Percentiles rank a stretch among this genome's conserved stretches.
These are phyloP conservation scores for Starmerella floricola DNA, from an alignment of 805 yeast species.

Conservation along the genomic window DNA sequence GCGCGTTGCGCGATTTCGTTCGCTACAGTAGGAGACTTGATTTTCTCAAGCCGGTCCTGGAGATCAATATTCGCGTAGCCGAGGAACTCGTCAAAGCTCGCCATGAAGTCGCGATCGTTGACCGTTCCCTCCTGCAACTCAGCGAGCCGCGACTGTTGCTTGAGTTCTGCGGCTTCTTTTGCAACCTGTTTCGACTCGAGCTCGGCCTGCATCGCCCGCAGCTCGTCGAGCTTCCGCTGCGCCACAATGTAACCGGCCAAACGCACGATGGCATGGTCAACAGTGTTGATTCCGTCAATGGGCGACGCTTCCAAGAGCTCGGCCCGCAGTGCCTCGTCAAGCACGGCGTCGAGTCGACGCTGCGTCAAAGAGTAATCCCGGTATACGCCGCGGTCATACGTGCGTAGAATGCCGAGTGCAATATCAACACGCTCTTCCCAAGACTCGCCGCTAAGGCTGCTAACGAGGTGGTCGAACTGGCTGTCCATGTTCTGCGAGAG, in stretches of 20 bases:
- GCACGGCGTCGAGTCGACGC: conserved; percentile 24
- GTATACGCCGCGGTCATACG: conserved; percentile 29
- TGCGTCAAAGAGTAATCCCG: conserved; percentile 14
- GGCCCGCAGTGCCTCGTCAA: conserved; percentile 28
- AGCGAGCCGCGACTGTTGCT: conserved; percentile 22
- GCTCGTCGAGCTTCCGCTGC: conserved; percentile 25
- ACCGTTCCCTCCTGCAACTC: conserved; percentile 9
- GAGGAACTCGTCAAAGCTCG: conserved; percentile 27
- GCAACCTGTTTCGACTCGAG: conserved; percentile 23
- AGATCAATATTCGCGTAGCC: conserved; percentile 28
- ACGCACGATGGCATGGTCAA: conserved; percentile 27
- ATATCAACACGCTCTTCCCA: conserved; percentile 37
- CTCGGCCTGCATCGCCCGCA: conserved; percentile 23
- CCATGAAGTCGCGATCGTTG: conserved; percentile 5
- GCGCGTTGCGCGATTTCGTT: conserved; percentile 26
- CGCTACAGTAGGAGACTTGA: conserved; percentile 29
- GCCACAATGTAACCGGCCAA: conserved; percentile 27
- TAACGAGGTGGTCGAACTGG: conserved; percentile 46
- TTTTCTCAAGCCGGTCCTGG: conserved; percentile 22
- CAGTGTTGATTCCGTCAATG: conserved; percentile 29
- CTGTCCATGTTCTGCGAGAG: conserved; percentile 31
- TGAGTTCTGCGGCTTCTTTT: conserved; percentile 22
- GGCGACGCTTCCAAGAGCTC: conserved; percentile 23
- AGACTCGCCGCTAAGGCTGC: conserved; percentile 33
- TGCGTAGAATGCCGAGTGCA: conserved; percentile 45